Base-by-base conservation (phyloP, 495 filamentous ascomycete genomes). In the Aspergillus coremiiformis region DNA sequence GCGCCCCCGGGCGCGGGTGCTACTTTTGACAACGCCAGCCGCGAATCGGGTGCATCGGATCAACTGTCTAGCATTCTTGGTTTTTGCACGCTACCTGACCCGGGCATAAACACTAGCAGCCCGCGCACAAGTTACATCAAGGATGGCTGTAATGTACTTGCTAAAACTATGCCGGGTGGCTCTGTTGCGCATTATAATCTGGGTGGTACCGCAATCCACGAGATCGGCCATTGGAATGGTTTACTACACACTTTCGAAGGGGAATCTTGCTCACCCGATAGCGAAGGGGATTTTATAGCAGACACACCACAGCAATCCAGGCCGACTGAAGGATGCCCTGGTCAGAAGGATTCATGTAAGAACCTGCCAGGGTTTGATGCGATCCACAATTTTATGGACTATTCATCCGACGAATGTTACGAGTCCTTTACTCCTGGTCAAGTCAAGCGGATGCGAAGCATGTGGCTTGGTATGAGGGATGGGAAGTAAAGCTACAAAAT, bases 211-310 rank as follows among this genome's bases (percentile, higher is more conserved):
- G 71, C 74, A 0, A 73, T 79, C 23, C 78, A 81, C 56, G 78
- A 81, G 57, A 76, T 80, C 17, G 79, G 79, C 20, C 79, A 83
- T 58, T 83, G 79, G 79, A 74, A 81, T 49, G 78, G 78, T 3
- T 66, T 82, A 21, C 53, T 80, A 23, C 79, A 83, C 54, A 76
- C 73, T 1, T 83, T 81, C 51, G 70, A 81, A 60, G 78, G 73
- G 1, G 70, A 73, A 29, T 70, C 65, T 1, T 79, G 76, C 57
- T 63, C 61, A 6, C 32, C 60, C 0, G 55, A 56, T 21, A 69
- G 71, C 45, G 54, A 66, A 3, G 78, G 78, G 4, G 79, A 82
- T 47, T 76, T 71, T 51, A 73, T 79, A 50, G 55, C 64, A 33
- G 79, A 82, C 56, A 82, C 79, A 11, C 69, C 75, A 3, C 73